Evolutionary conservation across 2,329 filamentous ascomycete genomes (phyloP), one percentile per base, ranked within the genome.

Genomic region (Aplosporella prunicola): DNA sequence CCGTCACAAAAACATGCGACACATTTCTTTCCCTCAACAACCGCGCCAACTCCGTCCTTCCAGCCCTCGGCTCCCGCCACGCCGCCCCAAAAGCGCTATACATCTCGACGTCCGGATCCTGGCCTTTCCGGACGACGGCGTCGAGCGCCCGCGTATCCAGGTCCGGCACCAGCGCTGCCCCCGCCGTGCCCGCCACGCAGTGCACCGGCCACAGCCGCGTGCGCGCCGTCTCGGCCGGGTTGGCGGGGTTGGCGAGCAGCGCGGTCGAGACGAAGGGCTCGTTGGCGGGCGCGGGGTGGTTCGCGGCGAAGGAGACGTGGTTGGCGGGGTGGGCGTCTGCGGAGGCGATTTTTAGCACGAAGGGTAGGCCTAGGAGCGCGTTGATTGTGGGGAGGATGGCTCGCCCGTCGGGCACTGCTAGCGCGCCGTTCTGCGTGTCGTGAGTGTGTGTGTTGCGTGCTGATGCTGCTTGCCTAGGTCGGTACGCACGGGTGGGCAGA

Each of bases 221-320:
- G 26, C 66, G 59, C 63, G 86, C 80, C 16, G 64, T 69, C 55
- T 83, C 76, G 7, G 66, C 50, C 4, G 73, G 57, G 59, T 84
- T 76, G 45, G 62, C 47, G 2, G 82, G 82, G 60, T 88, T 84
- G 36, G 55, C 54, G 52, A 95, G 77, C 3, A 66, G 75, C 35
- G 76, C 66, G 20, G 61, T 64, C 25, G 81, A 80, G 22, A 70
- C 65, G 56, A 83, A 94, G 0, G 89, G 76, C 43, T 66, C 58
- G 51, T 82, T 79, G 51, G 73, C 66, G 2, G 74, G 74, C 9
- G 65, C 44, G 42, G 46, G 61, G 45, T 96, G 88, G 61, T 88
- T 93, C 18, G 69, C 65, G 9, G 87, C 86, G 61, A 98, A 98
- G 27, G 89, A 95, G 57, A 93, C 70, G 67, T 96, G 89, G 52